Evolutionary conservation across 1,284 basidiomycete species (phyloP).

Genomic region (Ceratobasidium sp.): DNA sequence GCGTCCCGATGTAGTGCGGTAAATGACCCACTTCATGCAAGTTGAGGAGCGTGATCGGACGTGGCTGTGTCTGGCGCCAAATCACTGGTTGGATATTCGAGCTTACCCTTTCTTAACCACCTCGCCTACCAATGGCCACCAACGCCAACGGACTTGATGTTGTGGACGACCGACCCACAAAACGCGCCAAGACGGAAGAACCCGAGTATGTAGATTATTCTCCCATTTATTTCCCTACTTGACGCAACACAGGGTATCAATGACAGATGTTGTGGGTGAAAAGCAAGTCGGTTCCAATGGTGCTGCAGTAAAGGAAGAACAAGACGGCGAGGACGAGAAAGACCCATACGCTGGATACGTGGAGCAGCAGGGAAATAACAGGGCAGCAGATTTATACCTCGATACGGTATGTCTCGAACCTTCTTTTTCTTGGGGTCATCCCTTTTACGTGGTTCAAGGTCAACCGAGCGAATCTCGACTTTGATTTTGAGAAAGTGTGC

Average conservation of each 20-base stretch:
- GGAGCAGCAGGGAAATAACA: slow-evolving; percentile 50
- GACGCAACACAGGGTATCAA: slow-evolving; percentile 22
- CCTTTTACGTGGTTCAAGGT: too few relatives aligned
- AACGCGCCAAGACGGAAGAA: slow-evolving; percentile 47
- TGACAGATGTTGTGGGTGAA: slow-evolving; percentile 42
- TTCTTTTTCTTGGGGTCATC: too few relatives aligned
- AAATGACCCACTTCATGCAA: too few relatives aligned
- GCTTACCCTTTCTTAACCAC: not conserved
- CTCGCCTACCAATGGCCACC: slow-evolving; percentile 16
- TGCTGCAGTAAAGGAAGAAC: slow-evolving; percentile 66
- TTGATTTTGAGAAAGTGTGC: slow-evolving; percentile 99
- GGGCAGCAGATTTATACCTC: slow-evolving; percentile 90
- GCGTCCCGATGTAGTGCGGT: too few relatives aligned
- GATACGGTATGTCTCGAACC: slow-evolving; percentile 79
- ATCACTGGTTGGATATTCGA: not conserved
- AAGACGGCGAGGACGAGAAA: slow-evolving; percentile 58
- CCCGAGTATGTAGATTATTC: slow-evolving; percentile 16
- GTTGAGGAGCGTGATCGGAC: too few relatives aligned
- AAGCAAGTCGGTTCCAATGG: slow-evolving; percentile 59
- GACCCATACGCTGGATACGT: slow-evolving; percentile 56
- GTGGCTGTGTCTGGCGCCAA: too few relatives aligned
- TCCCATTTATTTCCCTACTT: not conserved
- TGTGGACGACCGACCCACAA: slow-evolving; percentile 42
- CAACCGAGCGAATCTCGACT: slow-evolving; percentile 90
- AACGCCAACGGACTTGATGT: not conserved